These are phyloP conservation scores for Aspergillus uvarum DNA, from an alignment of 2,329 filamentous ascomycete species.

Conservation along the genomic window DNA sequence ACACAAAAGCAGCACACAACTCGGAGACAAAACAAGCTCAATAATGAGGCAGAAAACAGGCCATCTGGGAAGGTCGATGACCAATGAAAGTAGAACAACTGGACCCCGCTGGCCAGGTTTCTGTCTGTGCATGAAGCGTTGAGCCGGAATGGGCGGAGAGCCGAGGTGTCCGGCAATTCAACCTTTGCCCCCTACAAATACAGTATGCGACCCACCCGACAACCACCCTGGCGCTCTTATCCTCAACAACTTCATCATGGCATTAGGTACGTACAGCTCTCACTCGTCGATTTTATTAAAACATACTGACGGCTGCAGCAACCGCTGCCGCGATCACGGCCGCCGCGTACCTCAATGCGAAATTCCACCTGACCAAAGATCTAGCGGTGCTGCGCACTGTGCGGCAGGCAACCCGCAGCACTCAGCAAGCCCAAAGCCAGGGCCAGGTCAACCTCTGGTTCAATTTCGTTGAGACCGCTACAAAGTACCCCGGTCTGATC, in stretches of 20 bases:
- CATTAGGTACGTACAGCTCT: constrained; percentile 1
- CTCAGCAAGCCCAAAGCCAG: constrained; percentile 49
- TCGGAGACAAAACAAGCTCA: background rate
- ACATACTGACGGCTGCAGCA: constrained; percentile 7
- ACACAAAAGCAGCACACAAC: too few species aligned
- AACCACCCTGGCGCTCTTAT: background rate
- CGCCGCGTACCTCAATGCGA: constrained; percentile 56
- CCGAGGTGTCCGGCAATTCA: background rate
- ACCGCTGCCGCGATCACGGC: constrained; percentile 29
- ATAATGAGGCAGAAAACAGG: background rate
- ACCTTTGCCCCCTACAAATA: background rate
- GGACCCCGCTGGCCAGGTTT: background rate
- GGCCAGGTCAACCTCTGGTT: constrained; percentile 65
- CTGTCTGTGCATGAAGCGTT: background rate
- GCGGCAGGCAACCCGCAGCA: constrained; percentile 47
- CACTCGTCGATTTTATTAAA: background rate
- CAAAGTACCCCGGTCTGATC: constrained; percentile 52
- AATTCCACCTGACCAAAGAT: constrained; percentile 66
- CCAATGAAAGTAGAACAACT: background rate
- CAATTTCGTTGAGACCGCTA: constrained; percentile 59
- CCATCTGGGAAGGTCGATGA: background rate
- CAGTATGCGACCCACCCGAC: background rate
- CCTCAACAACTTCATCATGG: constrained; percentile 2
- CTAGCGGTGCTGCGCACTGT: constrained; percentile 47
- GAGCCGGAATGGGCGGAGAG: background rate